Evolutionary conservation across 805 yeast species (phyloP).

Genomic region (Isabelozyma rhagii): DNA sequence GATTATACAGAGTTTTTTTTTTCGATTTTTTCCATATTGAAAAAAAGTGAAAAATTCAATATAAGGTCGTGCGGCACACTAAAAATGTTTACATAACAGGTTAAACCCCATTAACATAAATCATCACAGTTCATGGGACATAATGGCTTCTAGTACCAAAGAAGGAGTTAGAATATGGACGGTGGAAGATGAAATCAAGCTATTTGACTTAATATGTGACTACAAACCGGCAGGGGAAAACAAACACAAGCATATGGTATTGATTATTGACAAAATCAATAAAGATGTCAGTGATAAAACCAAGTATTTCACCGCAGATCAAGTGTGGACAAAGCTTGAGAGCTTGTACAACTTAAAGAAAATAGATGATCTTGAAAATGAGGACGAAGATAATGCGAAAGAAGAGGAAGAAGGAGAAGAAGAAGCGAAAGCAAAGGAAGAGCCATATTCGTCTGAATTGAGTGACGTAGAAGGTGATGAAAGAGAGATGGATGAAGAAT

Average conservation of each 20-base stretch:
- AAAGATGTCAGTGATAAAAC: constrained; percentile 15
- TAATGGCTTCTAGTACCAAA: neutral
- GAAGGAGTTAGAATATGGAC: constrained; percentile 44
- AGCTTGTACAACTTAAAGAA: constrained; percentile 54
- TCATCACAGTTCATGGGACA: neutral
- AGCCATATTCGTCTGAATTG: constrained; percentile 1
- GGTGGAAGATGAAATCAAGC: constrained; percentile 56
- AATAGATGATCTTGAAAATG: constrained; percentile 53
- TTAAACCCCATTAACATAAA: too few relatives aligned
- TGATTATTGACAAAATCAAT: constrained; percentile 39
- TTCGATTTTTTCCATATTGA: neutral
- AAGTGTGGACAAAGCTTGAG: constrained; percentile 57
- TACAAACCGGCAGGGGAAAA: constrained; percentile 65
- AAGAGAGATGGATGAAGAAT: neutral
- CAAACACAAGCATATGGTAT: constrained; percentile 41
- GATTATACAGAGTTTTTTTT: neutral
- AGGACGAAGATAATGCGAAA: constrained; percentile 14
- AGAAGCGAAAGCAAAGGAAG: constrained; percentile 3
- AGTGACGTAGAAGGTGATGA: constrained; percentile 2
- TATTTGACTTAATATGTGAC: constrained; percentile 60
- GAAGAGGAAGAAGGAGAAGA: constrained; percentile 5
- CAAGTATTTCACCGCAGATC: constrained; percentile 38
- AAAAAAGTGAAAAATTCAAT: neutral
- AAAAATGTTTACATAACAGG: too few relatives aligned
- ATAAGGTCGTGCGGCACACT: neutral